Percentiles rank a stretch among this genome's conserved stretches.
Evolutionary conservation across 2,329 filamentous ascomycete species (phyloP).

Genomic region (Fusarium domesticum): DNA sequence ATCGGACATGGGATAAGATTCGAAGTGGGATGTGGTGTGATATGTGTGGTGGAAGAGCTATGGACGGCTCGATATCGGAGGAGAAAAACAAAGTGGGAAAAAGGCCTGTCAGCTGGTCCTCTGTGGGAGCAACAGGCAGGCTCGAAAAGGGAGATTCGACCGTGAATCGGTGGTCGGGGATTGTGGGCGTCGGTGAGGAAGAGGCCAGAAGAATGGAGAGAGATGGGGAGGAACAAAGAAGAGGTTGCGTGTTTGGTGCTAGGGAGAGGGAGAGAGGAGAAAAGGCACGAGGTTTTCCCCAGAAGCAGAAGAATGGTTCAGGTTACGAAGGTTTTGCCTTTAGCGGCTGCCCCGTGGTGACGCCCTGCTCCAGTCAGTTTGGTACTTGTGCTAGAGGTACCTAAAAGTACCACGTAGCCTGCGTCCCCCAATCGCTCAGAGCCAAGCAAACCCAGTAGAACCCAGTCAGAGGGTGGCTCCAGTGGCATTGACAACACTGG

Average conservation of each 20-base stretch:
- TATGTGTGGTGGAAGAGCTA: constrained; percentile 29
- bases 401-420: too few species aligned
- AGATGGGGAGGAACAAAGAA: constrained; percentile 11
- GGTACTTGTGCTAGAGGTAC: constrained; percentile 3
- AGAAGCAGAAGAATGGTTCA: constrained; percentile 36
- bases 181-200: constrained; percentile 30
- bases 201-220: constrained; percentile 29
- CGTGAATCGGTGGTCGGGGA: constrained; percentile 31
- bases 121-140: constrained; percentile 36
- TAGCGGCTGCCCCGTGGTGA: constrained; percentile 33
- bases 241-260: constrained; percentile 13
- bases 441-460: constrained; percentile 6
- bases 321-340: constrained; percentile 40
- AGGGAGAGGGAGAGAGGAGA: constrained; percentile 30
- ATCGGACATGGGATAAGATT: constrained; percentile 78
- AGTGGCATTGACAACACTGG: constrained; percentile 4
- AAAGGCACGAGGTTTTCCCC: constrained; percentile 39
- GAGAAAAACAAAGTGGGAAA: constrained; percentile 25
- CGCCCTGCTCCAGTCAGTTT: constrained; percentile 16
- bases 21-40: constrained; percentile 29
- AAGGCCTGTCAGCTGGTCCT: constrained; percentile 40
- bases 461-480: not conserved
- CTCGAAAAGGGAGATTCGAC: constrained; percentile 31
- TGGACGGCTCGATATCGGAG: constrained; percentile 29
- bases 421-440: too few species aligned